Base-by-base conservation (phyloP, 140 eudicot genomes). In the Ambrosia hybrid region DNA sequence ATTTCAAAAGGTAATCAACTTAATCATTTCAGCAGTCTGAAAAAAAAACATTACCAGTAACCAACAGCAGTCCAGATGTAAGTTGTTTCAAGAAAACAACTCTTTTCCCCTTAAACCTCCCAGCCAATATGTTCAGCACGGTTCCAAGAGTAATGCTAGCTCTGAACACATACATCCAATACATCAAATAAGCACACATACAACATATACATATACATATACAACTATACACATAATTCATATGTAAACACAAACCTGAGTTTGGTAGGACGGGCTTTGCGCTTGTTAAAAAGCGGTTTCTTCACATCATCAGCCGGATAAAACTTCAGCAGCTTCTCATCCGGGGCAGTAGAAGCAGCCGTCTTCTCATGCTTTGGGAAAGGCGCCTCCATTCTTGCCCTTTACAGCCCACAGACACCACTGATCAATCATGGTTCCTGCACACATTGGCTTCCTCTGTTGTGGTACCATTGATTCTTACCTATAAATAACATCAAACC, bases 51-150 rank as follows among this genome's bases (percentile, higher is more conserved):
- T n/a, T n/a, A n/a, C n/a, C n/a, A n/a, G n/a, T n/a, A n/a, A n/a
- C n/a, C n/a, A n/a, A n/a, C n/a, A n/a, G n/a, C n/a, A n/a, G n/a
- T n/a, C n/a, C n/a, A n/a, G 95, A 88, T 12, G 90, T 12, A 21
- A 91, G 95, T 73, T 91, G 95, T 73, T 91, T 91, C 78, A 91
- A 79, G 84, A 88, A 91, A 10, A 91, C 95, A 74, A 88, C 95
- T 30, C 97, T 84, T 79, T 91, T 85, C 11, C 97, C 97, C 87
- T 75, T 91, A 33, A 91, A 91, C 80, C 95, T 83, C 14, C 97
- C 95, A 3, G 92, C 80, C 85, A 88, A 66, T 2, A 91, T 60
- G 5, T 85, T 88, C 83, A 91, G 72, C 52, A 88, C 95, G 0
- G 90, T 91, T 39, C 97, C 97, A 0, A 92, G 88, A 0, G 95